Conservation (phyloP, 176 grass and related monocot genomes). For the Olyra latifolia region DNA sequence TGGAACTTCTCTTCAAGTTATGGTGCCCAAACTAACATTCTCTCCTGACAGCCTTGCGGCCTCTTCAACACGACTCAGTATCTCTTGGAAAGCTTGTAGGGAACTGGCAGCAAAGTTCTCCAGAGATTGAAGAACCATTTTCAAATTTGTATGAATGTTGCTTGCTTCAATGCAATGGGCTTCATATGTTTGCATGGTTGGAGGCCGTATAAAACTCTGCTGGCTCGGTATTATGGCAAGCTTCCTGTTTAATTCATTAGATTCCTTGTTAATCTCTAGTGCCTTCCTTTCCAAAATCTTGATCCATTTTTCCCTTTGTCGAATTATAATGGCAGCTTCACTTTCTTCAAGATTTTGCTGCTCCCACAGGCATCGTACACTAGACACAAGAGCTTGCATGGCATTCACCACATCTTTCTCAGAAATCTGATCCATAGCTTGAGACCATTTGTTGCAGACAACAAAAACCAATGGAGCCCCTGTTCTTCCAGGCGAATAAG, state of each 20-base stretch:
- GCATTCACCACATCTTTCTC: slow-evolving; percentile 68
- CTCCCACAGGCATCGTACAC: slow-evolving; percentile 56
- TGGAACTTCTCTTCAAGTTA: background rate
- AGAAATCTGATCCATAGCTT: slow-evolving; percentile 66
- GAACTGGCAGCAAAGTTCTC: slow-evolving; percentile 52
- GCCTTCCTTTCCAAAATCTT: slow-evolving; percentile 59
- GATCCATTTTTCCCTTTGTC: slow-evolving; percentile 68
- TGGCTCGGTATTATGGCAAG: slow-evolving; percentile 48
- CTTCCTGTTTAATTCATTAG: slow-evolving; percentile 72
- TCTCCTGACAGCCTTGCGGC: slow-evolving; percentile 24
- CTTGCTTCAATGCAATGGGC: slow-evolving; percentile 41
- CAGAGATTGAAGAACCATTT: slow-evolving; percentile 52
- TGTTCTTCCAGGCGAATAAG: slow-evolving; percentile 62
- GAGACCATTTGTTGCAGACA: slow-evolving; percentile 82
- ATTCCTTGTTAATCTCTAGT: slow-evolving; percentile 63
- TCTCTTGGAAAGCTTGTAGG: slow-evolving; percentile 60
- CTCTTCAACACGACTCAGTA: slow-evolving; percentile 39
- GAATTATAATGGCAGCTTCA: slow-evolving; percentile 40
- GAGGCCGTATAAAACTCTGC: slow-evolving; percentile 35
- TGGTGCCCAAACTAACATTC: slow-evolving; percentile 28
- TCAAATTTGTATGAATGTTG: slow-evolving; percentile 53
- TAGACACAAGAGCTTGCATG: slow-evolving; percentile 63
- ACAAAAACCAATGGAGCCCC: slow-evolving; percentile 80
- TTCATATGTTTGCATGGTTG: slow-evolving; percentile 20
- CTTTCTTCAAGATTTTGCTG: slow-evolving; percentile 52